Evolutionary conservation across 352 stramenopile species (phyloP).

Genomic region (Halophytophthora polymorphica): DNA sequence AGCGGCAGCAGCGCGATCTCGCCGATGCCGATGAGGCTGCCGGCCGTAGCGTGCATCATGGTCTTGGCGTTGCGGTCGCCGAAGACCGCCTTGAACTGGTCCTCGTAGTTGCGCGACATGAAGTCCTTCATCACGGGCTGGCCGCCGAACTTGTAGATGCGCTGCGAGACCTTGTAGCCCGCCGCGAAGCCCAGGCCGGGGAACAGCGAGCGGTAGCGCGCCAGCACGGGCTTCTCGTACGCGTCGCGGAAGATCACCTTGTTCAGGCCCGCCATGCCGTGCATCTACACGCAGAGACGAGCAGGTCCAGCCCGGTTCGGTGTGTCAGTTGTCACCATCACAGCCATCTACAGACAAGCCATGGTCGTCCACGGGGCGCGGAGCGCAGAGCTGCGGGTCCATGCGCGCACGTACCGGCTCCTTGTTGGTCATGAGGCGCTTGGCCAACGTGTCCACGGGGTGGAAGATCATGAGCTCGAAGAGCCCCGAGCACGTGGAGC

Average conservation of each 20-base stretch:
- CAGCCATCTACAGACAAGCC: neutral
- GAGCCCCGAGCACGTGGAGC: conserved; percentile 90
- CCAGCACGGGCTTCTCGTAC: conserved; percentile 67
- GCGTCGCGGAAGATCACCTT: conserved; percentile 90
- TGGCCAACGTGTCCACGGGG: conserved; percentile 93
- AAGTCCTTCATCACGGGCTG: conserved; percentile 93
- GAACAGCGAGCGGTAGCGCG: conserved; percentile 88
- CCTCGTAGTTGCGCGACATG: conserved; percentile 86
- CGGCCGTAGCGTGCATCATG: conserved; percentile 91
- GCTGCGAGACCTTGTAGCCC: conserved; percentile 96
- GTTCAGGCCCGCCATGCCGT: conserved; percentile 49
- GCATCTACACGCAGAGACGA: conserved; percentile 17
- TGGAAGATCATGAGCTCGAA: conserved; percentile 95
- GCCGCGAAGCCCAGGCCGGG: conserved; percentile 91
- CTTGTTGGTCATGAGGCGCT: conserved; percentile 94
- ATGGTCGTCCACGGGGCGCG: too few species aligned
- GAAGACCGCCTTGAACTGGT: conserved; percentile 88
- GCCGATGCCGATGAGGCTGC: conserved; percentile 92
- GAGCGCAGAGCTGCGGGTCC: conserved; percentile 17
- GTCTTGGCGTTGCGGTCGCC: conserved; percentile 92
- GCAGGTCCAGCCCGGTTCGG: conserved; percentile 7
- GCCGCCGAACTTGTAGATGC: conserved; percentile 97
- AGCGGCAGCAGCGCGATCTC: conserved; percentile 94
- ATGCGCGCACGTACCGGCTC: conserved; percentile 28
- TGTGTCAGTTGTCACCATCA: neutral